Evolutionary conservation across 2,329 filamentous ascomycete genomes (phyloP).

Genomic region (Sclerotinia trifoliorum): DNA sequence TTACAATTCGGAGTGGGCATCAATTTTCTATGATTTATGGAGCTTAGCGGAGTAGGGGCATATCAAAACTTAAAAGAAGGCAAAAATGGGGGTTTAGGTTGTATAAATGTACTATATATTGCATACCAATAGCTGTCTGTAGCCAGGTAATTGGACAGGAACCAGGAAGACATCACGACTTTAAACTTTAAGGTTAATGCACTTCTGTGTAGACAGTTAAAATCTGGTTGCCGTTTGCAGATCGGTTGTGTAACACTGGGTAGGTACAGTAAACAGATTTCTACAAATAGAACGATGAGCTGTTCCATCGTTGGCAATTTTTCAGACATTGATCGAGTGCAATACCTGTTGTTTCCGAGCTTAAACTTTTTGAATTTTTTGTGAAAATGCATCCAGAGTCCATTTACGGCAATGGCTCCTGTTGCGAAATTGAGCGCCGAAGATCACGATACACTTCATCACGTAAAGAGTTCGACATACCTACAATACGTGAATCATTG

Average conservation of each 20-base stretch:
- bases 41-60: slow-evolving; percentile 5
- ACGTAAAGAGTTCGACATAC: slow-evolving; percentile 14
- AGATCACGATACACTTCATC: slow-evolving; percentile 17
- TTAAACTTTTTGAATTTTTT: background rate
- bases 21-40: slow-evolving; percentile 71
- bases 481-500: slow-evolving; percentile 14
- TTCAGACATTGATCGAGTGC: background rate
- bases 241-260: background rate
- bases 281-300: background rate
- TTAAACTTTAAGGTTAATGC: no score
- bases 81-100: background rate
- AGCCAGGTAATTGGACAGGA: slow-evolving; percentile 8
- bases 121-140: slow-evolving; percentile 6
- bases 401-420: background rate
- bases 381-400: background rate
- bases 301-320: background rate
- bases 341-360: background rate
- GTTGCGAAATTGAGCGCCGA: slow-evolving; percentile 16
- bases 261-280: background rate
- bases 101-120: slow-evolving; percentile 11
- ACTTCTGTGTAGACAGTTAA: background rate
- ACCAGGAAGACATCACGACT: background rate
- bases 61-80: slow-evolving; percentile 10
- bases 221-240: background rate
- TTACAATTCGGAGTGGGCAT: slow-evolving; percentile 95